Evolutionary conservation across 2,329 filamentous ascomycete species (phyloP).

Genomic region (Microsporum ferrugineum): DNA sequence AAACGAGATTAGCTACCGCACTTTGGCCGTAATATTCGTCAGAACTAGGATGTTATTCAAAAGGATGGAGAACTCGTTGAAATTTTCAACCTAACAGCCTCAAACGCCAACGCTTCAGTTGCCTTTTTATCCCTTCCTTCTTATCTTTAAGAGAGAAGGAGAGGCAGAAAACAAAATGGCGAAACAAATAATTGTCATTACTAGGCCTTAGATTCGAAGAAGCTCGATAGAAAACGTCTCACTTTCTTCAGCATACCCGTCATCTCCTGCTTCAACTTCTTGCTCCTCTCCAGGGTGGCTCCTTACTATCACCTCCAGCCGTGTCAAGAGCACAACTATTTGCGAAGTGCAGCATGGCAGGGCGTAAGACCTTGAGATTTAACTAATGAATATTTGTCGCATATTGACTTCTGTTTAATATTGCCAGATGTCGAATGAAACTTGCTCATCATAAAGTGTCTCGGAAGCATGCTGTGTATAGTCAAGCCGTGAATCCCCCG

Average conservation of each 20-base stretch:
- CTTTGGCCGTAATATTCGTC: too few species aligned
- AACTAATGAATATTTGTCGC: not conserved
- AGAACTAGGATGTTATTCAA: too few species aligned
- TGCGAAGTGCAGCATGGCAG: not conserved
- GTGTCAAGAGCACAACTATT: not conserved
- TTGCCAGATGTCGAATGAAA: too few species aligned
- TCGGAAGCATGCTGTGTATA: too few species aligned
- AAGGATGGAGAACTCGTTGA: too few species aligned
- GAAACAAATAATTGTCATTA: too few species aligned
- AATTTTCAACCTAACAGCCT: too few species aligned
- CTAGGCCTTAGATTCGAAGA: not conserved
- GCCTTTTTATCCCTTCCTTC: not conserved
- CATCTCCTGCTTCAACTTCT: not conserved
- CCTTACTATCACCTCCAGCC: not conserved
- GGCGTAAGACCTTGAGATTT: not conserved
- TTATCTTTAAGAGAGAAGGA: not conserved
- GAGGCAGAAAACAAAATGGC: too few species aligned
- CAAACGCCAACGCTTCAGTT: not conserved
- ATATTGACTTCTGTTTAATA: not conserved
- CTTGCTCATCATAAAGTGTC: too few species aligned
- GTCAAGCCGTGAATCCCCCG: too few species aligned
- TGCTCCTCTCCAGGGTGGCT: not conserved
- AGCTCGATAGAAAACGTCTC: not conserved
- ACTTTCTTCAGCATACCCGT: not conserved
- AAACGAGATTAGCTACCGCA: too few species aligned